phyloP scores from a whole-genome alignment of 108 stramenopile species.

The Fragilariopsis cylindrus region DNA sequence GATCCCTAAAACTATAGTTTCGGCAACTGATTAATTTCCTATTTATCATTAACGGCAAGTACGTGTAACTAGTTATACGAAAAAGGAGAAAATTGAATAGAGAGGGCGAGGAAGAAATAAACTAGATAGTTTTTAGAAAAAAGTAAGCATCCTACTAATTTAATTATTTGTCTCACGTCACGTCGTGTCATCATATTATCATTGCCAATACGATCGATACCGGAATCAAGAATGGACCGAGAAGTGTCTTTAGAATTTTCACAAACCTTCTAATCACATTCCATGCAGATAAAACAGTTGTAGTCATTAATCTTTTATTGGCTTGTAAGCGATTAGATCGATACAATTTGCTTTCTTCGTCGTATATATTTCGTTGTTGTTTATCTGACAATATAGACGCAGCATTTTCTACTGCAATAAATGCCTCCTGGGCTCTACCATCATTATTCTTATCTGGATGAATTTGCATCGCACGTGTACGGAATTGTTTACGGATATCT shows the following conservation, averaged over 20 bases:
- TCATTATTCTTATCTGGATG: constrained; percentile 85
- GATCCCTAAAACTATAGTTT: constrained; percentile 53
- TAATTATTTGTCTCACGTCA: background rate
- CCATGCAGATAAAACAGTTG: background rate
- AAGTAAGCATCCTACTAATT: too few species aligned
- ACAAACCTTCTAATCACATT: constrained; percentile 3
- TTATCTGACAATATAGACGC: constrained; percentile 67
- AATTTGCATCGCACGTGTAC: constrained; percentile 48
- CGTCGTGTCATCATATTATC: constrained; percentile 36
- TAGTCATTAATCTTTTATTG: constrained; percentile 10
- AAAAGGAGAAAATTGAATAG: too few species aligned
- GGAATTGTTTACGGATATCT: constrained; percentile 64
- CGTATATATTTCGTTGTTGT: constrained; percentile 54
- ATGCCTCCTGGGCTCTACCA: constrained; percentile 82
- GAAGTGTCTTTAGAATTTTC: constrained; percentile 28
- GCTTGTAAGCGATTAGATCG: constrained; percentile 9
- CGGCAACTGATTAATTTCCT: background rate
- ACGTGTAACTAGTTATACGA: too few species aligned
- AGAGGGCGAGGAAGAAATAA: too few species aligned
- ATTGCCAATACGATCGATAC: constrained; percentile 54
- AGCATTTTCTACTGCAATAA: constrained; percentile 72
- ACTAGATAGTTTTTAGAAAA: too few species aligned
- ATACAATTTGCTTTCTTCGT: constrained; percentile 25
- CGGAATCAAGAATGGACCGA: constrained; percentile 70
- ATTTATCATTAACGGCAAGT: too few species aligned